Base-by-base conservation (phyloP, 176 grass and related monocot species). In the Leersia perrieri region DNA sequence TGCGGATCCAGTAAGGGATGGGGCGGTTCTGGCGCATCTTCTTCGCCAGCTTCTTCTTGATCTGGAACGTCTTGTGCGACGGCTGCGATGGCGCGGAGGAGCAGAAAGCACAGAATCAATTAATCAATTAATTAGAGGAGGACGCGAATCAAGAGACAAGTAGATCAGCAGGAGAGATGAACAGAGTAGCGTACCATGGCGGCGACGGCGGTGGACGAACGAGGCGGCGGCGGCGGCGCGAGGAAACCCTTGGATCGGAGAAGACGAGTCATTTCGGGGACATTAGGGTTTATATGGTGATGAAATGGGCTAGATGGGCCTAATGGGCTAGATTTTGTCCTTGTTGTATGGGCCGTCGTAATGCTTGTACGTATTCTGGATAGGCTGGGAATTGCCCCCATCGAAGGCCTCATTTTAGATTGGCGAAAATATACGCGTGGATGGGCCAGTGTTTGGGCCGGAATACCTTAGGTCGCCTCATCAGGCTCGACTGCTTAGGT, bases 1-100 rank as follows among this genome's bases (percentile, higher is more conserved):
- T 97, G 91, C 94, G 91, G 74, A 97, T 97, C 94, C 94, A 97
- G 91, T 93, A 83, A 73, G 94, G 94, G 77, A 97, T 97, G 63
- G 94, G 94, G 70, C 94, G 94, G 81, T 97, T 97, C 91, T 97
- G 94, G 77, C 94, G 86, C 94, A 85, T 82, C 88, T 93, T 97
- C 91, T 93, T 93, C 44, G 91, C 94, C 86, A 93, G 84, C 86
- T 97, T 97, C 86, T 89, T 87, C 89, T 97, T 97, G 83, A 97
- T 91, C 77, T 28, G 79, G 86, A 97, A 97, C 72, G 94, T 93
- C 91, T 97, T 97, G 91, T 93, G 94, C 32, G 94, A 97, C 70
- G 94, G 94, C 94, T 97, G 74, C 23, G 62, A 11, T 23, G 7
- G 31, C 1, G 6, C 1, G 6, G 42, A 51, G 38, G 29, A 78